Evolutionary conservation across 257 asterid species (phyloP).

Genomic region (Salvia splendens): DNA sequence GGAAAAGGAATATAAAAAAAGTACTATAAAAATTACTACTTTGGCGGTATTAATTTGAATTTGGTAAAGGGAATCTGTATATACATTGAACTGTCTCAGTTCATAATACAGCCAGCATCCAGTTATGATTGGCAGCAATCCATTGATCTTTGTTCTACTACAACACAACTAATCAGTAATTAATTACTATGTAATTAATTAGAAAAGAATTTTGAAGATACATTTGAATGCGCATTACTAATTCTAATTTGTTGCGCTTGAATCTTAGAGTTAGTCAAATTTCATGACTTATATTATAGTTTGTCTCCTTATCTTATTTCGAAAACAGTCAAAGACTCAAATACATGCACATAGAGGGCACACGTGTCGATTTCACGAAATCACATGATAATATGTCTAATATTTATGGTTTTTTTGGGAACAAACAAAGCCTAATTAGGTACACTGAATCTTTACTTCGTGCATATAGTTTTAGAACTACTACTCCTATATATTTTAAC

Average conservation of each 20-base stretch:
- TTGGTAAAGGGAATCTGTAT: slow-evolving; percentile 23
- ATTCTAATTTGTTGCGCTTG: slow-evolving; percentile 29
- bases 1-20: too few relatives aligned
- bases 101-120: background rate
- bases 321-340: background rate
- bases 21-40: too few relatives aligned
- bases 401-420: background rate
- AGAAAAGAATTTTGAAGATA: too few relatives aligned
- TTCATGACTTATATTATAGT: background rate
- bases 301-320: background rate
- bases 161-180: background rate
- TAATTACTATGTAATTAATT: too few relatives aligned
- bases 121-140: background rate
- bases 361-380: slow-evolving; percentile 17
- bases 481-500: background rate
- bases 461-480: background rate
- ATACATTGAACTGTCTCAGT: slow-evolving; percentile 22
- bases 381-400: slow-evolving; percentile 7
- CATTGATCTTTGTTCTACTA: background rate
- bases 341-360: slow-evolving; percentile 36
- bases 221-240: background rate
- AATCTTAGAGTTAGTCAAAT: slow-evolving; percentile 1
- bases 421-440: slow-evolving; percentile 22
- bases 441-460: slow-evolving; percentile 27
- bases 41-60: background rate